Percentiles rank a stretch among this genome's conserved stretches.
phyloP scores from a whole-genome alignment of 257 asterid genomes.

The Coffea canephora region DNA sequence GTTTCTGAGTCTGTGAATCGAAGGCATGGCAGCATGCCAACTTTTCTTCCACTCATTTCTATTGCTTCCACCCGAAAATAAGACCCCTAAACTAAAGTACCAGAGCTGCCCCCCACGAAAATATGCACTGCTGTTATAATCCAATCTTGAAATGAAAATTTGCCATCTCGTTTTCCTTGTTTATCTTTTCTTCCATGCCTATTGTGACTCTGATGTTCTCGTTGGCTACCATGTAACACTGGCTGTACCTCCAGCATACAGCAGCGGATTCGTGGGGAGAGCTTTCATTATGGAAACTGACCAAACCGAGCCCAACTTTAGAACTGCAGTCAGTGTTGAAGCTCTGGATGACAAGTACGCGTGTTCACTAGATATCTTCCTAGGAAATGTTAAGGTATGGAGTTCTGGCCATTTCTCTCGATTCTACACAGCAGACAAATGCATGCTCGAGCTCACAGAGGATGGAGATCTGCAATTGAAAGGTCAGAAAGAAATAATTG shows the following conservation, averaged over 20 bases:
- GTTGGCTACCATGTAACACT: constrained; percentile 56
- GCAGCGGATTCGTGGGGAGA: constrained; percentile 60
- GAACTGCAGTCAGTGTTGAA: constrained; percentile 64
- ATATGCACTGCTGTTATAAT: constrained; percentile 12
- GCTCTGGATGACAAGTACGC: constrained; percentile 44
- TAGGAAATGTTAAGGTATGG: constrained; percentile 74
- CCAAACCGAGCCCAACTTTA: constrained; percentile 43
- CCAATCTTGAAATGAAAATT: constrained; percentile 34
- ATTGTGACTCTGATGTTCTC: constrained; percentile 43
- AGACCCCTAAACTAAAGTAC: not conserved
- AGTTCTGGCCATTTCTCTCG: constrained; percentile 69
- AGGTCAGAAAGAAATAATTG: constrained; percentile 44
- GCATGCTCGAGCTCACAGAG: constrained; percentile 49
- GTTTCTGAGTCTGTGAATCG: no score
- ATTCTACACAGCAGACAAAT: constrained; percentile 54
- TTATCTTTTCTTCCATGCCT: constrained; percentile 13
- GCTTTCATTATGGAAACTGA: constrained; percentile 60
- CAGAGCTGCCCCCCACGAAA: not conserved
- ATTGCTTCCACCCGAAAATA: not conserved
- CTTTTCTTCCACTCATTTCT: not conserved
- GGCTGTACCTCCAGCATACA: constrained; percentile 55
- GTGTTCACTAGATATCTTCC: constrained; percentile 70
- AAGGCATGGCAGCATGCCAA: not conserved
- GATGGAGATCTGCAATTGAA: constrained; percentile 65
- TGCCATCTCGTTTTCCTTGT: constrained; percentile 30